Conservation (phyloP, 176 grass and related monocot species). For the Aegilops speltoides region DNA sequence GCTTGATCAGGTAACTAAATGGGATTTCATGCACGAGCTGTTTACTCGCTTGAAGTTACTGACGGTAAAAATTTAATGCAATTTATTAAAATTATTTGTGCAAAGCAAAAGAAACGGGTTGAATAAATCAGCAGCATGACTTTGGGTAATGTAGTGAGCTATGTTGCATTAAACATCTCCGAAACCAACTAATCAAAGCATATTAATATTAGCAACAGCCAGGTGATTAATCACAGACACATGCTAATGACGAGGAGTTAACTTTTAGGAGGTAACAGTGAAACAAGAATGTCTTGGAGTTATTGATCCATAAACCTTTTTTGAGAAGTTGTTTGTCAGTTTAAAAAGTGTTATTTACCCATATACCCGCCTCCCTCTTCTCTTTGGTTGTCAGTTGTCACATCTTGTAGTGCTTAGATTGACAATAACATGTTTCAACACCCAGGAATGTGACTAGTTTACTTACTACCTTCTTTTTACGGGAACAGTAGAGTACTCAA, state of each 20-base stretch:
- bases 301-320: neutral
- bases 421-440: slow-evolving; percentile 6
- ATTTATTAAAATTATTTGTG: slow-evolving; percentile 1
- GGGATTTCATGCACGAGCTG: neutral
- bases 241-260: neutral
- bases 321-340: neutral
- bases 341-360: neutral
- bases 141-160: slow-evolving; percentile 7
- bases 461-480: neutral
- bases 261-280: neutral
- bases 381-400: neutral
- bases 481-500: neutral
- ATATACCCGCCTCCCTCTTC: neutral
- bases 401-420: slow-evolving; percentile 2
- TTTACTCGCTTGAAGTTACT: slow-evolving; percentile 12
- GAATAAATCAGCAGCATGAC: neutral
- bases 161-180: neutral
- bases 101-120: neutral
- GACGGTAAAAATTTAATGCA: neutral
- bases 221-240: neutral
- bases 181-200: neutral
- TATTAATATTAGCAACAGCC: neutral
- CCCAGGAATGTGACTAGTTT: slow-evolving; percentile 2
- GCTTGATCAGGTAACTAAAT: slow-evolving; percentile 66
- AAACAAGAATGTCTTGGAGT: neutral